Conservation (phyloP, 1,139 yeast genomes). For the Taiozyma onychis region DNA sequence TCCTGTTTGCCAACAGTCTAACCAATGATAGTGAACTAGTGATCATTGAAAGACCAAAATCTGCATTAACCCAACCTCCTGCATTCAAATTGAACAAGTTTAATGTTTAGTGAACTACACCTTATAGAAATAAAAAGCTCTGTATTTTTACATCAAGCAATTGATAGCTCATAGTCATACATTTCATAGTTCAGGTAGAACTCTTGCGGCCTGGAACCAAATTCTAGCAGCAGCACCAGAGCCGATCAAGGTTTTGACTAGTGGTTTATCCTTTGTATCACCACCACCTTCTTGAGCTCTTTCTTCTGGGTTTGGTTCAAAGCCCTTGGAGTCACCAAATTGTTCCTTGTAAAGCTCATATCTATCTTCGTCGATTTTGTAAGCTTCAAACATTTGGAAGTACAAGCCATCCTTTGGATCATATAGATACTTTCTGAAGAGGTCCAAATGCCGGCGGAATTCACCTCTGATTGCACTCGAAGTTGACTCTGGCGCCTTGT, state of each 20-base stretch:
- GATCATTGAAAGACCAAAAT: slow-evolving; percentile 73
- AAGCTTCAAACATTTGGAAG: slow-evolving; percentile 57
- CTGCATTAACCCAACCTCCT: slow-evolving; percentile 56
- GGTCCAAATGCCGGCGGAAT: slow-evolving; percentile 43
- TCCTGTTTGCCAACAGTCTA: slow-evolving; percentile 56
- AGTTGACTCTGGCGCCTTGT: slow-evolving; percentile 34
- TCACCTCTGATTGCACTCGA: slow-evolving; percentile 34
- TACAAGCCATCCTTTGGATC: slow-evolving; percentile 59
- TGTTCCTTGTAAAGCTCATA: slow-evolving; percentile 47
- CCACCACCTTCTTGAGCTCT: slow-evolving; percentile 36
- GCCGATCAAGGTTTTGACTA: slow-evolving; percentile 56
- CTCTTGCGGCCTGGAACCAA: slow-evolving; percentile 64
- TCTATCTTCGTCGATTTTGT: slow-evolving; percentile 44
- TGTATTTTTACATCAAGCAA: not conserved
- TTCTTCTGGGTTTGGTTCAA: slow-evolving; percentile 47
- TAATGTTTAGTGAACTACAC: slow-evolving; percentile 34
- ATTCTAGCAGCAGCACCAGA: slow-evolving; percentile 63
- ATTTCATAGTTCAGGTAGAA: slow-evolving; percentile 30
- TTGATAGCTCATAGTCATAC: too few relatives aligned
- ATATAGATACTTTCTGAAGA: slow-evolving; percentile 51
- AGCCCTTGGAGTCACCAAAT: slow-evolving; percentile 52
- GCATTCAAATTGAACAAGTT: slow-evolving; percentile 75
- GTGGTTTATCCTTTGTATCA: slow-evolving; percentile 33
- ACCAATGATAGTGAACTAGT: slow-evolving; percentile 49
- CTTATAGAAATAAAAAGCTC: not conserved